Evolutionary conservation across 2,329 filamentous ascomycete species (phyloP).

Genomic region (Coniella lustricola): DNA sequence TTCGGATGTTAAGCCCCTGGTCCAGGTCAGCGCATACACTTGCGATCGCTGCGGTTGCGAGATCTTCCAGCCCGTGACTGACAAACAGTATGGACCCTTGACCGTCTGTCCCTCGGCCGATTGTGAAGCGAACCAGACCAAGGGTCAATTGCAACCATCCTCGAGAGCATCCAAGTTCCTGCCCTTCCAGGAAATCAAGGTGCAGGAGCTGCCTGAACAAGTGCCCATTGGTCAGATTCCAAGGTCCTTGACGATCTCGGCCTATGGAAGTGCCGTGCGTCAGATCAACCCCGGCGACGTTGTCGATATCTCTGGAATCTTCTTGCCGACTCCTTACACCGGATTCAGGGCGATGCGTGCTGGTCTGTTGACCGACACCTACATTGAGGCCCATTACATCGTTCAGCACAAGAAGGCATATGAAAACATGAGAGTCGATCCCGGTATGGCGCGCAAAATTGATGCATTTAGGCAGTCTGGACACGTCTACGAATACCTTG

Average conservation of each 20-base stretch:
- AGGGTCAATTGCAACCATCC: conserved; percentile 87
- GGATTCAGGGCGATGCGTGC: conserved; percentile 96
- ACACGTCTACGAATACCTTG: conserved; percentile 91
- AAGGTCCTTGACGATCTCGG: conserved; percentile 80
- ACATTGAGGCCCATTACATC: conserved; percentile 88
- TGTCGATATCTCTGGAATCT: conserved; percentile 89
- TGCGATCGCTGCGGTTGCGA: conserved; percentile 95
- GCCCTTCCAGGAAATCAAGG: conserved; percentile 96
- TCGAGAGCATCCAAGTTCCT: conserved; percentile 96
- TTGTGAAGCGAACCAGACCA: conserved; percentile 83
- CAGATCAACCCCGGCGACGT: conserved; percentile 91
- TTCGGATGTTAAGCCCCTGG: conserved; percentile 93
- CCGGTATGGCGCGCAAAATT: conserved; percentile 72
- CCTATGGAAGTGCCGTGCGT: conserved; percentile 78
- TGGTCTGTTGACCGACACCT: conserved; percentile 93
- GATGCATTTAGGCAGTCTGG: conserved; percentile 78
- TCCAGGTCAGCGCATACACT: conserved; percentile 97
- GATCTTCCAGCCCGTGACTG: conserved; percentile 91
- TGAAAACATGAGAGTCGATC: conserved; percentile 81
- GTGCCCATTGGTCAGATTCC: conserved; percentile 97
- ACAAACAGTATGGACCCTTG: conserved; percentile 85
- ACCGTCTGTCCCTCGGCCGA: conserved; percentile 83
- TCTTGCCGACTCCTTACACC: conserved; percentile 96
- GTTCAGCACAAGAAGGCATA: conserved; percentile 98
- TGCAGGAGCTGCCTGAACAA: conserved; percentile 98